Base-by-base conservation (phyloP, 164 flowering plant species). In the Taxillus chinensis region DNA sequence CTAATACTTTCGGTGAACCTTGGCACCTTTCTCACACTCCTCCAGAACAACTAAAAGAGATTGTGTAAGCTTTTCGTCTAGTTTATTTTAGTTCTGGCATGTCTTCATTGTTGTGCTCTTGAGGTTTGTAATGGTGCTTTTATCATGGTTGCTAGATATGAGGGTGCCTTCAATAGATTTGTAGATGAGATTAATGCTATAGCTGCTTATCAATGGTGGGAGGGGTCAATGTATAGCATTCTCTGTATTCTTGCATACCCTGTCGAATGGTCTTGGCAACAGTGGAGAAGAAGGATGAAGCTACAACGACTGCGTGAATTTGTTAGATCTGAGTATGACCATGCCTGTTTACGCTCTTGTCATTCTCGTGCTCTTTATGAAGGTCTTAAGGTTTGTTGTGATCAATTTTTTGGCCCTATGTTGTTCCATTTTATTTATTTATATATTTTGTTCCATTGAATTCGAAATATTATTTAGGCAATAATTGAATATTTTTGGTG, bases 201-300 rank as follows among this genome's bases (percentile, higher is more conserved):
- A 68, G 96, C 96, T 66, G 78, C 87, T 58, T 93, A 88, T 70
- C 92, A 90, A 59, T 90, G 97, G 98, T 93, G 98, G 98, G 98
- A 90, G 69, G 98, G 98, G 64, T 83, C 96, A 14, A 68, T 85
- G 10, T 73, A 84, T 71, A 81, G 82, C 61, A 75, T 90, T 64
- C 87, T 93, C 16, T 86, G 81, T 61, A 61, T 85, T 49, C 67
- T 93, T 68, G 87, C 82, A 40, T 88, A 85, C 76, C 98, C 98
- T 46, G 79, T 90, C 68, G 90, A 96, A 65, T 86, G 92, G 96
- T 84, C 96, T 65, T 93, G 98, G 98, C 79, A 78, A 71, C 98
- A 88, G 67, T 75, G 80, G 78, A 73, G 97, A 11, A 78, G 97
- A 59, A 86, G 74, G 72, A 81, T 66, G 62, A 93, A 90, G 67